Conservation (phyloP, 148 eudicot species). For the Dianthus caryophyllus region DNA sequence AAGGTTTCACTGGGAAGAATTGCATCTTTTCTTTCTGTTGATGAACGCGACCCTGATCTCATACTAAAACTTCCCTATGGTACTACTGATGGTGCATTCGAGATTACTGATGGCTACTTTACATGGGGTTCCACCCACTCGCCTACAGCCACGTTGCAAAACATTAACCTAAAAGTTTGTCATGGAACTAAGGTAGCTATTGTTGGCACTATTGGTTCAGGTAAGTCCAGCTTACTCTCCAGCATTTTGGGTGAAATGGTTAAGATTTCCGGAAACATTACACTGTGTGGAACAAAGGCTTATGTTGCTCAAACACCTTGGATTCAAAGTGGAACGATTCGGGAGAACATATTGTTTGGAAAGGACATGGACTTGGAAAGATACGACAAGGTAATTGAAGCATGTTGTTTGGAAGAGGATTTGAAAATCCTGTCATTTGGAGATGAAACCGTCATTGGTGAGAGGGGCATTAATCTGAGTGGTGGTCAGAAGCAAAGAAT, state of each 20-base stretch:
- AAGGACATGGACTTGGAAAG: slow-evolving; percentile 29
- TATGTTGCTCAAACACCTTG: too few relatives aligned
- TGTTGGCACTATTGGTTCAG: too few relatives aligned
- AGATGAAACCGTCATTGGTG: slow-evolving; percentile 47
- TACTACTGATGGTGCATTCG: slow-evolving; percentile 31
- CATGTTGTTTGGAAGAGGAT: slow-evolving; percentile 42
- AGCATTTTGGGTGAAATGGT: too few relatives aligned
- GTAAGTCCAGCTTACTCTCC: too few relatives aligned
- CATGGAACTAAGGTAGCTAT: too few relatives aligned
- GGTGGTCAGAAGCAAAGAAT: too few relatives aligned
- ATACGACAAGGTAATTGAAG: slow-evolving; percentile 42
- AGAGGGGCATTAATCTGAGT: too few relatives aligned
- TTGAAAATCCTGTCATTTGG: slow-evolving; percentile 43
- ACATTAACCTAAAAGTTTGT: slow-evolving; percentile 21
- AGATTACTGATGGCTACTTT: slow-evolving; percentile 41
- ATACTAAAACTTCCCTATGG: slow-evolving; percentile 29
- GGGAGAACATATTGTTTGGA: slow-evolving; percentile 44
- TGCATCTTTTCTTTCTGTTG: slow-evolving; percentile 40
- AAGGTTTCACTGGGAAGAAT: slow-evolving; percentile 50
- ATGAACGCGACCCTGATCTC: slow-evolving; percentile 31
- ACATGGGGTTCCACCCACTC: slow-evolving; percentile 33
- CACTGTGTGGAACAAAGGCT: too few relatives aligned
- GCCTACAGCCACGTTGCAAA: slow-evolving; percentile 17
- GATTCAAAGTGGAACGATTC: slow-evolving; percentile 50
- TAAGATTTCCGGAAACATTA: too few relatives aligned